A percentile compares a stretch with the other conserved stretches of the same genome.
Evolutionary conservation across 2,329 filamentous ascomycete genomes (phyloP).

Genomic region (Eurotiales sp.): DNA sequence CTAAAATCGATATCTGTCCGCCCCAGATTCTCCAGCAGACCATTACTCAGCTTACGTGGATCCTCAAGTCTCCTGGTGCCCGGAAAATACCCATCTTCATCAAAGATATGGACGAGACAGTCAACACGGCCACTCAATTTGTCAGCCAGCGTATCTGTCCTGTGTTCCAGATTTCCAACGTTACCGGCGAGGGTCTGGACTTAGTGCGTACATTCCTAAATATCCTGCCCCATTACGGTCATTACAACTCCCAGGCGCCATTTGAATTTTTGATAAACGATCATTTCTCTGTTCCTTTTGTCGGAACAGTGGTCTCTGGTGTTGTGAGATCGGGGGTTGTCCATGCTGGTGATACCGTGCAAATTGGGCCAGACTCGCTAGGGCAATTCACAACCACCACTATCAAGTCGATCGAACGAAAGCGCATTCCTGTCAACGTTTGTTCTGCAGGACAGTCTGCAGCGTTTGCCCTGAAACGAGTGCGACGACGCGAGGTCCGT

Average conservation of each 20-base stretch:
- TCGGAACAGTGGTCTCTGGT: constrained; percentile 91
- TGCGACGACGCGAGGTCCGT: constrained; percentile 85
- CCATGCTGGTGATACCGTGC: constrained; percentile 82
- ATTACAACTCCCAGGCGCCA: constrained; percentile 80
- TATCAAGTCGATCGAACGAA: constrained; percentile 89
- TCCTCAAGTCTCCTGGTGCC: constrained; percentile 88
- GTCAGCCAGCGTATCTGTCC: constrained; percentile 93
- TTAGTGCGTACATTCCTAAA: constrained; percentile 91
- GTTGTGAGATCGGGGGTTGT: constrained; percentile 85
- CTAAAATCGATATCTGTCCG: constrained; percentile 97
- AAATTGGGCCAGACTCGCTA: constrained; percentile 85
- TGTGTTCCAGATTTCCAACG: constrained; percentile 96
- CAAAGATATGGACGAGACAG: constrained; percentile 82
- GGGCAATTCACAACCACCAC: constrained; percentile 85
- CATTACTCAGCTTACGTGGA: constrained; percentile 83
- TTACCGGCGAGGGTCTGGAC: constrained; percentile 87
- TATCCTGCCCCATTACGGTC: constrained; percentile 88
- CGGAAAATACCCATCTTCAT: constrained; percentile 96
- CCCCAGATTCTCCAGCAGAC: constrained; percentile 94
- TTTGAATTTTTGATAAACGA: constrained; percentile 97
- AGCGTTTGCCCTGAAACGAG: constrained; percentile 82
- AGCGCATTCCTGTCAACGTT: constrained; percentile 81
- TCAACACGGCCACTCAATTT: constrained; percentile 94
- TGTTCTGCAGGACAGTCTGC: constrained; percentile 90
- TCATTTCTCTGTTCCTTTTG: constrained; percentile 95